A percentile compares a stretch with the other conserved stretches of the same genome.
Evolutionary conservation across 2,329 filamentous ascomycete species (phyloP).

Genomic region (Tolypocladium tropicale): DNA sequence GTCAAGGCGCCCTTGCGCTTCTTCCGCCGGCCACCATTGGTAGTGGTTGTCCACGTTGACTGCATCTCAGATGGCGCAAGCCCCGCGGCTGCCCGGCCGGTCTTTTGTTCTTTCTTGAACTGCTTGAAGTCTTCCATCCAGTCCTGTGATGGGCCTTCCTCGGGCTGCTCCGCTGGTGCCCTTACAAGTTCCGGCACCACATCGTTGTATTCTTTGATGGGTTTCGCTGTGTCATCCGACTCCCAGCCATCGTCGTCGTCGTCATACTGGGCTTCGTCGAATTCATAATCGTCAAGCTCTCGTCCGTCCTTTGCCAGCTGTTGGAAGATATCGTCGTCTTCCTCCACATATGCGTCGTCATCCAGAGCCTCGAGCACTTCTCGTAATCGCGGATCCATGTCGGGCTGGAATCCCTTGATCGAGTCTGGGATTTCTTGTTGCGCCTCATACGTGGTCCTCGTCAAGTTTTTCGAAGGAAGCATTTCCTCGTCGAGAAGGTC

Average conservation of each 20-base stretch:
- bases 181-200: conserved; percentile 38
- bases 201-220: conserved; percentile 46
- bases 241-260: conserved; percentile 81
- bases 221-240: conserved; percentile 83
- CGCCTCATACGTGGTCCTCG: conserved; percentile 72
- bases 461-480: conserved; percentile 69
- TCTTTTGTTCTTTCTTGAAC: conserved; percentile 75
- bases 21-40: conserved; percentile 73
- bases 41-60: conserved; percentile 64
- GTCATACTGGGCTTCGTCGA: conserved; percentile 54
- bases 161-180: conserved; percentile 34
- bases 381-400: conserved; percentile 89
- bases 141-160: conserved; percentile 59
- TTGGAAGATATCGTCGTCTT: conserved; percentile 82
- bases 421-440: conserved; percentile 89
- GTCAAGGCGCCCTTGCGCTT: conserved; percentile 93
- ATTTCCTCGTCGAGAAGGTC: conserved; percentile 64
- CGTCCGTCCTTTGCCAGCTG: conserved; percentile 57
- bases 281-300: conserved; percentile 72
- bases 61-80: conserved; percentile 52
- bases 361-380: conserved; percentile 91
- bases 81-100: conserved; percentile 28
- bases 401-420: conserved; percentile 88
- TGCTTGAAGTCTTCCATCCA: conserved; percentile 92
- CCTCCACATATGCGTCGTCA: conserved; percentile 87